phyloP scores from a whole-genome alignment of 768 basidiomycete species.

The Lenzites betulinus region DNA sequence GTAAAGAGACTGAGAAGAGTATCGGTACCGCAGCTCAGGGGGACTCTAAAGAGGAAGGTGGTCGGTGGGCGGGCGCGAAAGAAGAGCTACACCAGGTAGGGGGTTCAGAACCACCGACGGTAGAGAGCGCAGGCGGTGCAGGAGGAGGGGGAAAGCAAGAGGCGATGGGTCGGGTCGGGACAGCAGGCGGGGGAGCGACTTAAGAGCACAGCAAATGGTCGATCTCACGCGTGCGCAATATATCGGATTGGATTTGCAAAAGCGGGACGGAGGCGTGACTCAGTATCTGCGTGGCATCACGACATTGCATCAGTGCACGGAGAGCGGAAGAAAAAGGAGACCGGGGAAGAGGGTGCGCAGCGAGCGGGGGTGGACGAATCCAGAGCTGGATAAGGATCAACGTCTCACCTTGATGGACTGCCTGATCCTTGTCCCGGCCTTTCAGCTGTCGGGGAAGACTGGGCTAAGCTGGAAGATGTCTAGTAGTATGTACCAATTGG shows the following conservation, averaged over 20 bases:
- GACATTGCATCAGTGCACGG: conserved; percentile 1
- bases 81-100: conserved; percentile 10
- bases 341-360: neutral
- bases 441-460: neutral
- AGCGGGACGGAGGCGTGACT: conserved; percentile 7
- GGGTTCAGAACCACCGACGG: conserved; percentile 3
- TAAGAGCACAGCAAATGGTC: neutral
- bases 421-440: neutral
- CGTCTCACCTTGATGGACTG: conserved; percentile 13
- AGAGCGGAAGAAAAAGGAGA: neutral
- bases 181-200: neutral
- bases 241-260: conserved; percentile 14
- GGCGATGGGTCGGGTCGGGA: neutral
- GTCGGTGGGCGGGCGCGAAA: neutral
- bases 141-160: neutral
- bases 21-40: conserved; percentile 14
- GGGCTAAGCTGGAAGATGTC: neutral
- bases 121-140: conserved; percentile 3
- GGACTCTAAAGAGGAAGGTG: neutral
- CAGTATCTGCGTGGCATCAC: conserved; percentile 2
- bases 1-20: neutral
- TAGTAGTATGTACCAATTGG: no score
- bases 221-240: conserved; percentile 1
- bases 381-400: conserved; percentile 5
- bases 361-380: neutral